Conservation (phyloP, 2,329 filamentous ascomycete species). For the Trichoderma breve region DNA sequence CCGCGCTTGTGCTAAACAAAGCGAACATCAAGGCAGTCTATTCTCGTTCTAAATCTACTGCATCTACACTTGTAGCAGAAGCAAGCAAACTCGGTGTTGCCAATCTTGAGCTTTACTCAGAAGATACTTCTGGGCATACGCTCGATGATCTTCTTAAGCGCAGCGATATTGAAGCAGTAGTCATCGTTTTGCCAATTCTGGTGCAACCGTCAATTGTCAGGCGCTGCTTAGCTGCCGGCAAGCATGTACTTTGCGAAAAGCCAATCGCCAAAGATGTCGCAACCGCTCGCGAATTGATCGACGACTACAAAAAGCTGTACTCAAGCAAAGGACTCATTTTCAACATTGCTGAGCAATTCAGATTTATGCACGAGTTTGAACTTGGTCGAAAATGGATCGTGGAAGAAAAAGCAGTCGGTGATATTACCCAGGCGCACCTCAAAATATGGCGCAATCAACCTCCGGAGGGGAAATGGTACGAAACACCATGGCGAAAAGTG, state of each 20-base stretch:
- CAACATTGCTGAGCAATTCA: conserved; percentile 13
- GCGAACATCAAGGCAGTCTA: conserved; percentile 8
- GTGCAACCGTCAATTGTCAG: conserved; percentile 11
- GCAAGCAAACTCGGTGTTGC: neutral
- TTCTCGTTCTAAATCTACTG: conserved; percentile 6
- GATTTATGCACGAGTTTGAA: conserved; percentile 15
- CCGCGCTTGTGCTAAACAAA: conserved; percentile 2
- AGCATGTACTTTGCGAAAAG: conserved; percentile 16
- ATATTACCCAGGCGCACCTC: conserved; percentile 14
- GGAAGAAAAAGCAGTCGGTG: conserved; percentile 7
- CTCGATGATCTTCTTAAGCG: conserved; percentile 12
- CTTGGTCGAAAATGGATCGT: conserved; percentile 13
- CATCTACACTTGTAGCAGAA: neutral
- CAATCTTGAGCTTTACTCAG: conserved; percentile 10
- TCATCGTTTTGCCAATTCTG: conserved; percentile 14
- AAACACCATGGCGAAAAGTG: conserved; percentile 13
- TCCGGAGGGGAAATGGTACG: conserved; percentile 9
- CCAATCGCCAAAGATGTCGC: conserved; percentile 14
- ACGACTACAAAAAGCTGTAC: conserved; percentile 10
- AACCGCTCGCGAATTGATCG: conserved; percentile 9
- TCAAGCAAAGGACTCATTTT: conserved; percentile 11
- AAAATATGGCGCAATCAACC: conserved; percentile 12
- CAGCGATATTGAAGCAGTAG: neutral
- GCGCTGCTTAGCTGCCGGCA: conserved; percentile 9
- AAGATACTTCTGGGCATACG: conserved; percentile 6